Base-by-base conservation (phyloP, 768 basidiomycete genomes). In the Inosperma sp. region DNA sequence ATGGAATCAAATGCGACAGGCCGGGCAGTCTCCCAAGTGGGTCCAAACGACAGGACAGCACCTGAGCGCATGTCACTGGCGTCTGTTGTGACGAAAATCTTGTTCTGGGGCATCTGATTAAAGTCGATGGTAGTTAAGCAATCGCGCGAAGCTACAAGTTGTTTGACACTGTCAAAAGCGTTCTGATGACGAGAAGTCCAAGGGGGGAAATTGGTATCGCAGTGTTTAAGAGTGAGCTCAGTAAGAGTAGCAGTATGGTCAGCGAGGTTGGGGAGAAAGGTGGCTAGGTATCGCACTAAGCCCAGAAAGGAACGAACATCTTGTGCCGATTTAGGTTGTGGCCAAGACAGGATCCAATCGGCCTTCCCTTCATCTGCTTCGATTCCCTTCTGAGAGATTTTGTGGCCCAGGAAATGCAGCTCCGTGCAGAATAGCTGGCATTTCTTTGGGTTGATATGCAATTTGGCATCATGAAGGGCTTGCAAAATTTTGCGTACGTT, bases 341-440 rank as follows among this genome's bases (percentile, higher is more conserved):
- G 67, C 70, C 69, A 72, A 3, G 63, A 25, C 0, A 65, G 16
- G 5, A 73, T 67, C 0, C 49, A 35, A 0, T 59, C 53, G 1
- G 61, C 59, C 26, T 72, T 72, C 5, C 44, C 23, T 2, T 42
- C 29, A 31, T 57, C 52, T 0, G 59, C 25, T 51, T 52, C 9
- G 21, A 75, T 61, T 2, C 74, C 70, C 13, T 67, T 57, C 30
- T 65, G 62, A 0, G 72, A 62, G 43, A 74, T 70, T 8, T 65
- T 54, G 39, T 74, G 69, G 2, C 71, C 64, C 14, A 74, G 56
- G 7, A 62, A 61, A 0, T 65, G 59, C 9, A 75, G 61, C 7
- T 59, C 56, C 1, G 54, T 46, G 9, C 33, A 35, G 37, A 60
- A 59, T 0, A 34, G 67, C 37, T 14, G 59, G 1, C 43, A 54